A percentile compares a stretch with the other conserved stretches of the same genome.
phyloP scores from a whole-genome alignment of 257 asterid species.

The Ballota nigra region DNA sequence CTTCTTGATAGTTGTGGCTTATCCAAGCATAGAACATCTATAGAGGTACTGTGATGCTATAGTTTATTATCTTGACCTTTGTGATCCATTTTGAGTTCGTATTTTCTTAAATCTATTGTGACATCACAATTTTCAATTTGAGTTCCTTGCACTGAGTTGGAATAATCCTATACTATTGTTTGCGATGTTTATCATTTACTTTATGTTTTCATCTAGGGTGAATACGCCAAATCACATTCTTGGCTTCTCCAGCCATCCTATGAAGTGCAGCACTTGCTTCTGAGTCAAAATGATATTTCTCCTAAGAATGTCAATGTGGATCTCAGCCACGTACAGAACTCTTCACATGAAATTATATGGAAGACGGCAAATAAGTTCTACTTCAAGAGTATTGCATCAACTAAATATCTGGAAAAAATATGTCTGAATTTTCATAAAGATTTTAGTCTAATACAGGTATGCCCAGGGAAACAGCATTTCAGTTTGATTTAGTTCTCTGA shows the following conservation, averaged over 20 bases:
- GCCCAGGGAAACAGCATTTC: background rate
- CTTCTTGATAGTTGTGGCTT: conserved; percentile 72
- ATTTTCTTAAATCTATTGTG: background rate
- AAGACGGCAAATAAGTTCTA: conserved; percentile 62
- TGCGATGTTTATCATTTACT: conserved; percentile 4
- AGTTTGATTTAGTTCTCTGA: conserved; percentile 9
- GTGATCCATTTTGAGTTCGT: conserved; percentile 9
- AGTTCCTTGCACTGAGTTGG: background rate
- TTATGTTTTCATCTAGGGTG: conserved; percentile 35
- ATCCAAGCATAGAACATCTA: conserved; percentile 56
- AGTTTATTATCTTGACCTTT: background rate
- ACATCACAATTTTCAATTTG: background rate
- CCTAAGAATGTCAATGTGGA: conserved; percentile 26
- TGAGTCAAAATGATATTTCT: conserved; percentile 31
- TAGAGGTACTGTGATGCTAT: conserved; percentile 48
- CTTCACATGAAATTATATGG: conserved; percentile 52
- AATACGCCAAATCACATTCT: conserved; percentile 35
- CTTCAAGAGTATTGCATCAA: conserved; percentile 79
- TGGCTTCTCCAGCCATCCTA: conserved; percentile 92
- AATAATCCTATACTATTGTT: background rate
- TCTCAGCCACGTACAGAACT: conserved; percentile 27
- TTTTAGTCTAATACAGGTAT: conserved; percentile 76
- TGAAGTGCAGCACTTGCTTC: conserved; percentile 70
- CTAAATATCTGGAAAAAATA: conserved; percentile 56
- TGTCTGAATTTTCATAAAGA: conserved; percentile 74